Percentiles rank a stretch among this genome's conserved stretches.
These are phyloP conservation scores for Chytriomyces confervae DNA, from an alignment of 192 early-diverging fungal species.

Conservation along the genomic window DNA sequence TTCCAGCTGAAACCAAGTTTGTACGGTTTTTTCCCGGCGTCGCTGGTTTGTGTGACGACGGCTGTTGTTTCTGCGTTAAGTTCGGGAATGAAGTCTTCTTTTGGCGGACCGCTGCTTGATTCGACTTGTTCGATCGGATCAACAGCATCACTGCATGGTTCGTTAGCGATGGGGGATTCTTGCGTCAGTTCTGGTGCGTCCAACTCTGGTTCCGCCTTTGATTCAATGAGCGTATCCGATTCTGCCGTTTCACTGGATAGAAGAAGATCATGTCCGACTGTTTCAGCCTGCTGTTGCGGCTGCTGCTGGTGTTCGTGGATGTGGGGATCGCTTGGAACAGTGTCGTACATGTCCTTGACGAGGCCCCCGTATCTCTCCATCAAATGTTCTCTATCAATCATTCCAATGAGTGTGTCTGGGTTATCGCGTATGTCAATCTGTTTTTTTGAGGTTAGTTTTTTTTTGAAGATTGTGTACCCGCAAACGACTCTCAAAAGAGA, in stretches of 20 bases:
- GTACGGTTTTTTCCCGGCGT: too few relatives aligned
- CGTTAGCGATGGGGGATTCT: neutral
- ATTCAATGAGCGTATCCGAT: neutral
- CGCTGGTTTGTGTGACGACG: too few relatives aligned
- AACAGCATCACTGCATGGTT: neutral
- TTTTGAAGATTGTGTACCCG: neutral
- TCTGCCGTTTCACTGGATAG: neutral
- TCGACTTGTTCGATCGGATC: too few relatives aligned
- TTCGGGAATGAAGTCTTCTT: too few relatives aligned
- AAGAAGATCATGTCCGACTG: neutral
- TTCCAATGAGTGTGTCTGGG: conserved; percentile 32
- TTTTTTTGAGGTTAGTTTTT: neutral
- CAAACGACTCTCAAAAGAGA: neutral
- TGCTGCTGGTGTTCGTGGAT: neutral
- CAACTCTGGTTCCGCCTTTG: neutral
- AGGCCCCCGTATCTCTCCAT: conserved; percentile 43
- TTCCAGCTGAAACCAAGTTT: neutral
- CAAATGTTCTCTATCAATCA: conserved; percentile 33
- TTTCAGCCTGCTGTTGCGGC: neutral
- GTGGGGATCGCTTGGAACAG: conserved; percentile 2
- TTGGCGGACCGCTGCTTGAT: too few relatives aligned
- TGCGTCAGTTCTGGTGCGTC: neutral
- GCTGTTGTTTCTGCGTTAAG: too few relatives aligned
- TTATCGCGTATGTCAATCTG: conserved; percentile 39
- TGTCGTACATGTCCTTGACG: conserved; percentile 37